Base-by-base conservation (phyloP, 768 basidiomycete species). In the Lactarius pseudohatsudake region DNA sequence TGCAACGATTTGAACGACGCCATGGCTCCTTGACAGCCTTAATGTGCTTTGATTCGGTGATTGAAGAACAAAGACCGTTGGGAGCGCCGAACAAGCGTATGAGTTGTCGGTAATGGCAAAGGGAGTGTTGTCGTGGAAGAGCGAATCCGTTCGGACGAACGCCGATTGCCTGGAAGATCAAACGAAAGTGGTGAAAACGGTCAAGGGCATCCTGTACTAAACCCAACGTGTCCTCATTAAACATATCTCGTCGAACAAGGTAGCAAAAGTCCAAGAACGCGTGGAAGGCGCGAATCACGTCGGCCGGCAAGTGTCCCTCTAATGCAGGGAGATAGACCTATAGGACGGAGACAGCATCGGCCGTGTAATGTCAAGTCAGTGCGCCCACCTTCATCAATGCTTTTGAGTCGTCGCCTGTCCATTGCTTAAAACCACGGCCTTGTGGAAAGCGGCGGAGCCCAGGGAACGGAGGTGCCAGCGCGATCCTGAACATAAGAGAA, bases 271-370 rank as follows among this genome's bases (percentile, higher is more conserved):
- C 56, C 5, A 57, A 36, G 13, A 57, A 57, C 1, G 20, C 56
- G 9, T n/a, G 4, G 18, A 57, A 57, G 1, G 56, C 6, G 8
- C 18, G 8, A 32, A 57, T 36, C 9, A 36, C 13, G 0, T 36
- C 56, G 0, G 10, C 20, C 0, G 11, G 56, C 16, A 57, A 9
- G 10, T 57, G n/a, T 1, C 56, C 34, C 13, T 57, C 34, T 3
- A 57, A 36, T 3, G 34, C 56, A 11, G 56, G 56, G 34, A 57
- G 20, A 13, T 57, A 57, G 6, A 57, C 56, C 56, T 57, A n/a
- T 34, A 13, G 6, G 43, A 43, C 7, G 43, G 8, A 34, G 34
- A 34, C 34, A 34, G 34, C 34, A 9, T 41, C 16, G 20, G 43
- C 18, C 18, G 18, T 43, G 43, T 20, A 20, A 20, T 1, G 43